A percentile compares a stretch with the other conserved stretches of the same genome.
Conservation (phyloP, 306 rosid genomes). For the Alnus glutinosa region DNA sequence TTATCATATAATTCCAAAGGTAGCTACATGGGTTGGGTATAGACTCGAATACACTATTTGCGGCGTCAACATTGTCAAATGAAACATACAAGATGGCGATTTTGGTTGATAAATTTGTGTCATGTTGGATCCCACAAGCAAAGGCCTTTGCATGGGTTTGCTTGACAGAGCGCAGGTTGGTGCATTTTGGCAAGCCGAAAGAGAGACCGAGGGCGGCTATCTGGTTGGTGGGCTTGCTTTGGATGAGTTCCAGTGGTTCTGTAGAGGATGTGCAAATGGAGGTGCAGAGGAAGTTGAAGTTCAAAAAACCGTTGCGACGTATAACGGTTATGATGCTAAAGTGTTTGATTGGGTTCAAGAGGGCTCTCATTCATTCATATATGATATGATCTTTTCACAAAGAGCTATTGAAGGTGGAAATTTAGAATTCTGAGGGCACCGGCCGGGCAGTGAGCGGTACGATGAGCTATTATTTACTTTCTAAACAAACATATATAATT, state of each 20-base stretch:
- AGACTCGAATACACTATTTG: not conserved
- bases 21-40: constrained; percentile 17
- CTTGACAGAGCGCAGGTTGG: constrained; percentile 10
- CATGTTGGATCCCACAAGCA: constrained; percentile 13
- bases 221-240: not conserved
- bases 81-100: constrained; percentile 27
- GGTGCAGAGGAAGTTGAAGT: not conserved
- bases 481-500: too few species aligned
- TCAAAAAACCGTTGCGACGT: not conserved
- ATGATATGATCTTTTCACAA: not conserved
- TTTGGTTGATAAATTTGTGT: constrained; percentile 12
- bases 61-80: constrained; percentile 2
- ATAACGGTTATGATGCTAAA: not conserved
- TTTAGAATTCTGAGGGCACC: too few species aligned
- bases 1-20: constrained; percentile 24
- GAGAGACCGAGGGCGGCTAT: not conserved
- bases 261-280: not conserved
- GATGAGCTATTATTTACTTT: too few species aligned
- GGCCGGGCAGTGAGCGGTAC: too few species aligned
- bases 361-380: constrained; percentile 11
- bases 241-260: not conserved
- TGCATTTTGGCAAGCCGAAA: constrained; percentile 3
- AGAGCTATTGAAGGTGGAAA: not conserved
- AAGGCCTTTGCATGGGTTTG: constrained; percentile 25
- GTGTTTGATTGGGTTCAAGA: not conserved